Base-by-base conservation (phyloP, 345 rosid species). In the Gossypium bickii region DNA sequence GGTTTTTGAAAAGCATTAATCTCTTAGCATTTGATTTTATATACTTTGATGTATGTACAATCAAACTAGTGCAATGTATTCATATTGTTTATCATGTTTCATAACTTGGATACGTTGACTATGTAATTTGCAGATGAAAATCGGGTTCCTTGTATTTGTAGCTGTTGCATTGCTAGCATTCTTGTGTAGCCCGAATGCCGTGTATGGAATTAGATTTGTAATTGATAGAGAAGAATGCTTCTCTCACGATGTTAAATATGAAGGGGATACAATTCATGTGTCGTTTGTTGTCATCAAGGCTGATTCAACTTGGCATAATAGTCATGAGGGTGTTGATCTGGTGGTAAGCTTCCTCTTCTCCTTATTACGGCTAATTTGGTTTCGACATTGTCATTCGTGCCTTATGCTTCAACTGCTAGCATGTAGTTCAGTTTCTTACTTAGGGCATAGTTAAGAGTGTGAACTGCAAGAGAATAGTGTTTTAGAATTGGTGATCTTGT, bases 191-290 rank as follows among this genome's bases (percentile, higher is more conserved):
- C 81, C 77, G 1, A 75, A 77, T 66, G 72, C 77, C 0, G 90
- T 74, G 59, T 76, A 59, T 6, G 94, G 87, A 44, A 85, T 88
- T 72, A 83, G 94, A 82, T 86, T 88, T 7, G 87, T 85, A 69
- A 84, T 89, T 12, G 89, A 89, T 20, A 81, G 87, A 71, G 94
- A 89, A 77, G 94, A 89, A 70, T 89, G 94, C 70, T 82, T 88
- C 81, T 83, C 92, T 49, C 84, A 86, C 75, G 79, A 89, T 78
- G 90, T 88, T 73, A 78, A 89, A 65, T 88, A 86, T 58, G 89
- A 84, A 55, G 90, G 92, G 22, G 94, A 88, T 57, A 83, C 85
- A 0, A 83, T 88, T 75, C 94, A 88, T 71, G 82, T 66, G 43
- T 89, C 94, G 0, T 89, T 89, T 76, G 94, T 89, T 3, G 89